Evolutionary conservation across 176 grass and related monocot species (phyloP), one percentile per base, ranked within the genome.

Genomic region (Stipa capillata): DNA sequence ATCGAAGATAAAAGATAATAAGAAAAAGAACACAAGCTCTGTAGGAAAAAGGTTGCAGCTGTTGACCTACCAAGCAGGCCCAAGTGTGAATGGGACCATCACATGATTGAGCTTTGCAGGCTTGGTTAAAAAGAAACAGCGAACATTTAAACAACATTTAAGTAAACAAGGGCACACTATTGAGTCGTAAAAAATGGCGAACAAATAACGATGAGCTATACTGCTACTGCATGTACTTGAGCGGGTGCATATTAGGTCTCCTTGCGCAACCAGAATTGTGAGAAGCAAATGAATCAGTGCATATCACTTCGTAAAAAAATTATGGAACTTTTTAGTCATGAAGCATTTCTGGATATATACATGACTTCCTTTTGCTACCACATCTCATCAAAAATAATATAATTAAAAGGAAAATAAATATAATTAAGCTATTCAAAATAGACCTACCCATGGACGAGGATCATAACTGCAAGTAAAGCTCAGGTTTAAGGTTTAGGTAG

Each of bases 1-100:
- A 68, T 37, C 17, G 8, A 64, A 37, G 0, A n/a, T n/a, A 47
- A 21, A 79, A 79, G 2, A 14, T n/a, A 68, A 58, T 14, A 73
- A 85, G 43, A 31, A 79, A 78, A 78, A 32, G 1, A 41, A 7
- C 12, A 76, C 56, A 29, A 61, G 14, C 76, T 76, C 51, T 81
- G 12, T 36, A 3, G 23, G 28, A 36, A 69, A 54, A 54, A 24
- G 16, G 50, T 49, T 31, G 53, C 61, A 69, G n/a, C 25, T 44
- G 47, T 14, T 15, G 15, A 75, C 27, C 31, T 73, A 73, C n/a
- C 29, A 6, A 34, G 7, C 34, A 43, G 28, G n/a, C 10, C 24
- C 74, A 71, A n/a, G 29, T 43, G 21, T 41, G 42, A 50, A 60
- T 15, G 40, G 28, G 35, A 42, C 69, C 65, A 69, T 13, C 41